A percentile compares a stretch with the other conserved stretches of the same genome.
phyloP scores from a whole-genome alignment of 2,329 filamentous ascomycete species.

The Monilinia fructicola region DNA sequence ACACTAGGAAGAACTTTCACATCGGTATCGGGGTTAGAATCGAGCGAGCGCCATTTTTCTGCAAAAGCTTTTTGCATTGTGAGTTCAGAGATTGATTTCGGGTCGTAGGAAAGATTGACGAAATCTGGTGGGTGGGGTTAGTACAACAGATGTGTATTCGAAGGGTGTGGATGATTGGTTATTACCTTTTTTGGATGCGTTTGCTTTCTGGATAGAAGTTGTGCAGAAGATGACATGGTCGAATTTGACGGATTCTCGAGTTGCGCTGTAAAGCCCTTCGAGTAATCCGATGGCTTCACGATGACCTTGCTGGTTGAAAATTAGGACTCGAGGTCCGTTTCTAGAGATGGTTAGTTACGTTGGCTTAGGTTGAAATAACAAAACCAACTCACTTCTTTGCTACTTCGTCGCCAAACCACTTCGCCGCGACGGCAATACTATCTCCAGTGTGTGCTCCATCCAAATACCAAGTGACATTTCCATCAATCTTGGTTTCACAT shows the following conservation, averaged over 20 bases:
- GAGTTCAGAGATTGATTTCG: constrained; percentile 48
- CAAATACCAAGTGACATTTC: constrained; percentile 74
- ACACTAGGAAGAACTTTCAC: constrained; percentile 51
- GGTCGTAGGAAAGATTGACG: constrained; percentile 50
- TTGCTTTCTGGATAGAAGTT: constrained; percentile 58
- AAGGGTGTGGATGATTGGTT: neutral
- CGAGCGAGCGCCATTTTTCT: constrained; percentile 32
- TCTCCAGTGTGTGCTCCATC: constrained; percentile 93
- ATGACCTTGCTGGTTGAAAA: constrained; percentile 82
- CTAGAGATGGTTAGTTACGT: constrained; percentile 29
- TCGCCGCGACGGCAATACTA: constrained; percentile 76
- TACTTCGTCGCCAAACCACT: constrained; percentile 70
- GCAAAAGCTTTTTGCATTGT: constrained; percentile 64
- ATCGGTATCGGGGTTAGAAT: constrained; percentile 15
- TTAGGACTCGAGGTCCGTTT: constrained; percentile 54
- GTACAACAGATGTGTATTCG: neutral
- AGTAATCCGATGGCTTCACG: constrained; percentile 50
- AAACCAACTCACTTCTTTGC: constrained; percentile 31
- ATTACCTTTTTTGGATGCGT: constrained; percentile 51
- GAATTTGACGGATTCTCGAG: constrained; percentile 52
- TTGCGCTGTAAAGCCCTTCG: constrained; percentile 49
- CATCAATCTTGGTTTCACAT: constrained; percentile 62
- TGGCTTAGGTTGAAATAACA: neutral
- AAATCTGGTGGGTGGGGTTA: constrained; percentile 47
- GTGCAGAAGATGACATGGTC: constrained; percentile 78